Base-by-base conservation (phyloP, 1,284 basidiomycete species). In the Neonothopanus nambi region DNA sequence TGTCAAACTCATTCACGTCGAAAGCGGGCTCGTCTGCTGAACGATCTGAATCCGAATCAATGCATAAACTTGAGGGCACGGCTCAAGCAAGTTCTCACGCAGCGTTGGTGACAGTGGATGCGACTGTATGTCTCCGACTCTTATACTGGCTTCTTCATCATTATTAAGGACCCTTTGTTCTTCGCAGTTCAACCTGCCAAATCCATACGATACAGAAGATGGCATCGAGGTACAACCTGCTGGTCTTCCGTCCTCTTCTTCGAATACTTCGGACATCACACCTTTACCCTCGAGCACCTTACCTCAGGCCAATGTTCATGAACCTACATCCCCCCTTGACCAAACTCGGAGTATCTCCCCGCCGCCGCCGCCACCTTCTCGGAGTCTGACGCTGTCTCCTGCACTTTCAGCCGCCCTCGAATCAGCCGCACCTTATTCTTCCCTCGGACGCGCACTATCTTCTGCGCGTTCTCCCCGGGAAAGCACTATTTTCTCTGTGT, bases 371-470 rank as follows among this genome's bases (percentile, higher is more conserved):
- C 20, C 38, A 28, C 4, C 42, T 17, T 5, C 30, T n/a, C 40
- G 41, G 17, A 30, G 41, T 36, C 33, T 33, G 3, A 37, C 48
- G 17, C 15, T 35, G 17, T 51, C 49, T 26, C 49, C 49, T 7
- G 49, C 49, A 26, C 7, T 51, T 3, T 39, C 35, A 51, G 41
- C 49, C 18, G 49, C 49, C 20, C 21, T 51, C 3, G 41, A 51
- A 43, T 36, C 8, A 23, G 49, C 49, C 17, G 43, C 49, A 20
- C 18, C 33, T 26, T 18, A 51, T 36, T 43, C 49, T 30, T 15
- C 39, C 4, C n/a, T 26, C 15, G 17, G 11, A 13, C 33, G 41
- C 7, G 21, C 20, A 9, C 18, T 51, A 18, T 11, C 30, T 11
- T 33, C 30, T 13, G 30, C 9, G 4, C 30, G 30, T 9, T 8